Percentiles rank a stretch among this genome's conserved stretches.
These are phyloP conservation scores for Tuber umbilicatum DNA, from an alignment of 495 filamentous ascomycete genomes.

Conservation along the genomic window DNA sequence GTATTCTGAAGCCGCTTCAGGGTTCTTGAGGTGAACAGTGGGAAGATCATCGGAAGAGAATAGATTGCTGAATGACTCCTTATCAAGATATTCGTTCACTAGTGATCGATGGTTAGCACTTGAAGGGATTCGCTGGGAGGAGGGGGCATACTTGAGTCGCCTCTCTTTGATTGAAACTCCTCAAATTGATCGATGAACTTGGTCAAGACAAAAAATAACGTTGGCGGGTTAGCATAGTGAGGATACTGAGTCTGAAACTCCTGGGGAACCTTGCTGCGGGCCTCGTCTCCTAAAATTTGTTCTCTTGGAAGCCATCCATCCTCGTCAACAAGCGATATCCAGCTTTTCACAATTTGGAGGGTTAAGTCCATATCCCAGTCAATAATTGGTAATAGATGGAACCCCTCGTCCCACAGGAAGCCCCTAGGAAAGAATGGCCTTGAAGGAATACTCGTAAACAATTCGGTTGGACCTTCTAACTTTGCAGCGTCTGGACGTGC, in stretches of 20 bases:
- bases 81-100: slow-evolving; percentile 25
- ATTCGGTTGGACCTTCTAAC: slow-evolving; percentile 75
- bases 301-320: slow-evolving; percentile 97
- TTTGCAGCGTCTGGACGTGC: slow-evolving; percentile 44
- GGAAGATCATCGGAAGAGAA: slow-evolving; percentile 45
- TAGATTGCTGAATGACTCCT: slow-evolving; percentile 32
- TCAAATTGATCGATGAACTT: slow-evolving; percentile 70
- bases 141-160: slow-evolving; percentile 12
- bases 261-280: slow-evolving; percentile 86
- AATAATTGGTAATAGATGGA: slow-evolving; percentile 83
- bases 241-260: slow-evolving; percentile 97
- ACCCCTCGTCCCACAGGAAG: slow-evolving; percentile 97
- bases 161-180: slow-evolving; percentile 21
- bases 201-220: slow-evolving; percentile 82
- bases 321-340: slow-evolving; percentile 92
- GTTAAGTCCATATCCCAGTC: slow-evolving; percentile 92
- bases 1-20: slow-evolving; percentile 62
- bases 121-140: not conserved
- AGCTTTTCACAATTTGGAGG: slow-evolving; percentile 87
- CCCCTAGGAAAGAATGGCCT: slow-evolving; percentile 93
- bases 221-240: slow-evolving; percentile 97
- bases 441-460: slow-evolving; percentile 90
- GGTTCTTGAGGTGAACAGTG: slow-evolving; percentile 58
- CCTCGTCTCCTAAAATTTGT: slow-evolving; percentile 91
- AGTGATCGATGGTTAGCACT: slow-evolving; percentile 18